Evolutionary conservation across 2,329 filamentous ascomycete species (phyloP), one percentile per base, ranked within the genome.

Genomic region (Fusarium sp.): DNA sequence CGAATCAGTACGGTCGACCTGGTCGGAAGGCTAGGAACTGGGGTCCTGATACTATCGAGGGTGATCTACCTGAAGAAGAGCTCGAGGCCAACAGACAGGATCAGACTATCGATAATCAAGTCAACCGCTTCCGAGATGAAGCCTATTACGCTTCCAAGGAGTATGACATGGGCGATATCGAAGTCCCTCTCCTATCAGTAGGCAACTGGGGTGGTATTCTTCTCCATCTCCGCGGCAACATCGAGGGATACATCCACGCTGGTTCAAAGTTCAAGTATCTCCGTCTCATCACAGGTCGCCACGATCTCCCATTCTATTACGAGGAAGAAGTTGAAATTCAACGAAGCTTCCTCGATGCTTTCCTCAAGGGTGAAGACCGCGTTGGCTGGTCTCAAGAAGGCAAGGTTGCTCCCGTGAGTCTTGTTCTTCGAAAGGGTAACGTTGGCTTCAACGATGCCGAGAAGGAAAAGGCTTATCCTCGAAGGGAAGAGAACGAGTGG

Each of bases 241-340:
- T 94, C 13, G 86, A 92, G 75, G 92, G 91, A 0, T 94, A 88
- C 64, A 82, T 83, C 4, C 85, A 90, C 54, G 91, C 91, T 0
- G 90, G 90, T 1, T 93, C 91, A 1, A 84, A 90, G 66, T 83
- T 90, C 69, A 94, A 94, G 79, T 94, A 91, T 73, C 84, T 94
- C 1, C 87, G 91, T 12, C 90, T 93, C 79, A 91, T 93, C 77
- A 90, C 88, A 1, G 92, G 92, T 5, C 86, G 92, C 0, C 92
- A 94, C 70, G 92, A 94, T 75, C 83, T 94, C 4, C 92, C 92
- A 0, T 93, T 94, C 79, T 94, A 93, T 81, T 93, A 93, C 78
- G 80, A 87, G 3, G 89, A 93, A 54, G 90, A 93, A 70, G 91
- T 92, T 0, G 89, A 92, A 69, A 75, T 94, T 0, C 92, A 94